Base-by-base conservation (phyloP, 2,329 filamentous ascomycete genomes). In the Verticillium alfalfae region DNA sequence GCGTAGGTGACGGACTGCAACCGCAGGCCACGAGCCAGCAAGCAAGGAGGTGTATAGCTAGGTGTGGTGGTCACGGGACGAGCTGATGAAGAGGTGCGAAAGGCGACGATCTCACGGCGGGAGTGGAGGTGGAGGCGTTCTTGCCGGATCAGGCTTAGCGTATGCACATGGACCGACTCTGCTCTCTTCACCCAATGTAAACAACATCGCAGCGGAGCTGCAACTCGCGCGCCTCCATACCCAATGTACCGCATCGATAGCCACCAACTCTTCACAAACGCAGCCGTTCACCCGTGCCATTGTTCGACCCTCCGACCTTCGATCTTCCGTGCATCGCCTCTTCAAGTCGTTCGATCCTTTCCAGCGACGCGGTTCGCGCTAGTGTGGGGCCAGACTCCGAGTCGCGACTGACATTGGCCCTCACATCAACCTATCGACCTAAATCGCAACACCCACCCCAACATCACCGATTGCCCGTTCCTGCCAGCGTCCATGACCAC, bases 81-180 rank as follows among this genome's bases (percentile, higher is more conserved):
- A 31, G 26, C 26, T 31, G 26, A 31, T 5, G 26, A 31, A 31
- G 26, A 31, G 26, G 22, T 22, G 22, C 26, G 26, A 4, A 31
- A 31, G 26, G 26, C 26, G 26, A 5, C 26, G 26, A 31, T 31
- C 26, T 13, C 36, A 37, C 36, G 60, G 61, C 58, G 62, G 37
- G 61, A 62, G 58, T 62, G 56, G 64, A 61, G 55, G 56, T 31
- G 26, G 26, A 31, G 26, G 26, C 26, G 26, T 31, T 31, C 26
- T 31, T 64, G 58, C 66, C 66, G 0, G 58, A 67, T 63, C n/a
- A 0, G 62, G 68, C 36, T 62, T 70, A 70, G 69, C 63, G 62
- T 37, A 1, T 8, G 8, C 26, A 31, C 26, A 31, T 15, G 34
- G 13, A 57, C 15, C 36, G 38, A 52, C 13, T 3, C 10, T 34